Evolutionary conservation across 495 filamentous ascomycete species (phyloP), one percentile per base, ranked within the genome.

Genomic region (Talaromyces adpressus): DNA sequence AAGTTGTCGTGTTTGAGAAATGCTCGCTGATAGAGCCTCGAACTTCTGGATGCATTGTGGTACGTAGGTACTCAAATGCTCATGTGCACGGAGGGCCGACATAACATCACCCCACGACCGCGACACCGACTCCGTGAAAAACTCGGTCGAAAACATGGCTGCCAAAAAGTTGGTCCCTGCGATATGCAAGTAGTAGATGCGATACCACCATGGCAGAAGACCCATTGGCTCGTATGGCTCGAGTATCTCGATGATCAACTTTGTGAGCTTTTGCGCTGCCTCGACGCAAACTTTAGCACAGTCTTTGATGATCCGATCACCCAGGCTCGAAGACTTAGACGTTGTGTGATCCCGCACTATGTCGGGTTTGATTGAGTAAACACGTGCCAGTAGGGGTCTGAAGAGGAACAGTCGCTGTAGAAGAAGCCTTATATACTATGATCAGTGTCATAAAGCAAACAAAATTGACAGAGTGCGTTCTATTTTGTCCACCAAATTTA

Each of bases 181-280:
- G 39, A 71, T 71, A 59, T 71, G 69, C 12, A 71, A 64, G 36
- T 68, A 71, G 62, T 68, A 71, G 6, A 71, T 64, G 47, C 69
- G 65, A 34, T 59, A 66, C 65, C 69, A 71, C 69, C 69, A 71
- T 23, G 69, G 65, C 8, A 71, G 39, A 16, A 70, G 54, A 12
- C 65, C 65, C 9, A 70, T 68, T 34, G 65, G 36, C 29, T 66
- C 25, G 53, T 61, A 16, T 12, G 65, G 61, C 4, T 67, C 65
- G 8, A 67, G 22, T 62, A 65, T 67, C 32, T 68, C 61, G 57
- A 51, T 62, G 18, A 71, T 45, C 11, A 71, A 18, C 6, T 61
- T 57, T 25, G 65, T 59, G 34, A 71, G 51, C 14, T 14, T 45
- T 62, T 67, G 66, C 4, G 66, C 69, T 5, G 66, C 59, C 23